phyloP scores from a whole-genome alignment of 2,329 filamentous ascomycete genomes.

The Geosmithia flava region DNA sequence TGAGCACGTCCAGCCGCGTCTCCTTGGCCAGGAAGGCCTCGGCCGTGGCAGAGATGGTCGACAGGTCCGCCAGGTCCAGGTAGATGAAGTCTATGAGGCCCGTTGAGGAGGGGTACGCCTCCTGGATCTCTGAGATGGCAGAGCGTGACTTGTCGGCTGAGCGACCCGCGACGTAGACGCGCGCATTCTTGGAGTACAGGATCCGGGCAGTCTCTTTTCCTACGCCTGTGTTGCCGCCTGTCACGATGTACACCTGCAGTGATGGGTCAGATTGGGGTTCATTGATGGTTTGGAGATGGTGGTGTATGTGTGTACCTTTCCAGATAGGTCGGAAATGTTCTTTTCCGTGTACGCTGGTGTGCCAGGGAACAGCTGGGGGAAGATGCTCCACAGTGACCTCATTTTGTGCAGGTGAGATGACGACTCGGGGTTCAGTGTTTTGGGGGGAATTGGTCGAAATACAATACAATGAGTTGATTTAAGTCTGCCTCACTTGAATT shows the following conservation, averaged over 20 bases:
- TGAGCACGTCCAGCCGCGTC: conserved; percentile 19
- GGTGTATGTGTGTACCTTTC: conserved; percentile 14
- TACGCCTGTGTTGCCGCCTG: conserved; percentile 20
- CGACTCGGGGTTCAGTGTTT: too few species aligned
- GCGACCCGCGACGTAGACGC: conserved; percentile 38
- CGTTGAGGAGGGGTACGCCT: conserved; percentile 14
- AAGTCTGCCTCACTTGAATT: too few species aligned
- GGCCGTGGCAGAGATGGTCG: conserved; percentile 15
- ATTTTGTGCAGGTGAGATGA: too few species aligned
- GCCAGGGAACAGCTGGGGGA: conserved; percentile 14
- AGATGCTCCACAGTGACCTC: too few species aligned
- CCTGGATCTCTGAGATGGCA: conserved; percentile 27
- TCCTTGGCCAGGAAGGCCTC: conserved; percentile 10
- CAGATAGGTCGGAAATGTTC: conserved; percentile 25
- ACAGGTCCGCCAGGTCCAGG: conserved; percentile 23
- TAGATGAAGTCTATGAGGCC: conserved; percentile 24
- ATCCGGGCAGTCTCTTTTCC: conserved; percentile 37
- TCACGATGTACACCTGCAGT: conserved; percentile 34
- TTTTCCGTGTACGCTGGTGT: conserved; percentile 26
- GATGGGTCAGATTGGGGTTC: neutral
- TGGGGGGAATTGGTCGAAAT: too few species aligned
- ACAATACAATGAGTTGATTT: too few species aligned
- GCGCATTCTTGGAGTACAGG: conserved; percentile 37
- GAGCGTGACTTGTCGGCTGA: conserved; percentile 23
- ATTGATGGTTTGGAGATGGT: neutral